Evolutionary conservation across 1,284 basidiomycete genomes (phyloP).

Genomic region (Cystobasidium sp.): DNA sequence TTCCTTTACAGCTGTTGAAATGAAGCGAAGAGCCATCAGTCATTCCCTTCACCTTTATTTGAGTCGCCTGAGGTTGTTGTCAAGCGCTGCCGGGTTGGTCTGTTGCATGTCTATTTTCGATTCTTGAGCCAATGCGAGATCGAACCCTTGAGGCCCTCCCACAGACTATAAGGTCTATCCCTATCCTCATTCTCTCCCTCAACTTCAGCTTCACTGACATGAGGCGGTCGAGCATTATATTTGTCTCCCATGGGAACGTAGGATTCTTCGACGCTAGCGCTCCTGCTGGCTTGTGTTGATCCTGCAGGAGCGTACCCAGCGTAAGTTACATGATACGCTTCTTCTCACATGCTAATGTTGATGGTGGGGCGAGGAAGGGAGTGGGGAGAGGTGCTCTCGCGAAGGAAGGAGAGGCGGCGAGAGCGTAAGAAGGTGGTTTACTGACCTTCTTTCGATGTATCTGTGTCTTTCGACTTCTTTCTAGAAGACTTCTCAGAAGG

Average conservation of each 20-base stretch:
- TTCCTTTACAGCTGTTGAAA: too few species aligned
- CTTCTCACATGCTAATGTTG: background rate
- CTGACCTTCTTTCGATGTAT: constrained; percentile 27
- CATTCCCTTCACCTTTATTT: too few species aligned
- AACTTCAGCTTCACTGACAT: constrained; percentile 19
- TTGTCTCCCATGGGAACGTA: constrained; percentile 5
- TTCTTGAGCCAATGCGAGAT: constrained; percentile 22
- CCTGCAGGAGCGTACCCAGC: constrained; percentile 18
- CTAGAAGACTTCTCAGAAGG: too few species aligned
- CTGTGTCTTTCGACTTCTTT: background rate
- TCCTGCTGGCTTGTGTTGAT: constrained; percentile 21
- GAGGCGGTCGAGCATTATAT: constrained; percentile 14
- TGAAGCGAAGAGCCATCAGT: too few species aligned
- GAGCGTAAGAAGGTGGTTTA: background rate
- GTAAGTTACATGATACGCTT: background rate
- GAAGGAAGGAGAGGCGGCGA: constrained; percentile 2
- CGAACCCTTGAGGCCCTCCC: constrained; percentile 35
- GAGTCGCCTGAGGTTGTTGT: too few species aligned
- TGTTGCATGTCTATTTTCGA: background rate
- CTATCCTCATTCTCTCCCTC: constrained; percentile 10
- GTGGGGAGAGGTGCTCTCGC: too few species aligned
- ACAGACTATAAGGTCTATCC: constrained; percentile 35
- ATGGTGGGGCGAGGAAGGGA: background rate
- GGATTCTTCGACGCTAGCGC: constrained; percentile 24
- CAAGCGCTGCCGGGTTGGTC: too few species aligned